phyloP scores from a whole-genome alignment of 139 green algal genomes.

The Chlorella sp. region DNA sequence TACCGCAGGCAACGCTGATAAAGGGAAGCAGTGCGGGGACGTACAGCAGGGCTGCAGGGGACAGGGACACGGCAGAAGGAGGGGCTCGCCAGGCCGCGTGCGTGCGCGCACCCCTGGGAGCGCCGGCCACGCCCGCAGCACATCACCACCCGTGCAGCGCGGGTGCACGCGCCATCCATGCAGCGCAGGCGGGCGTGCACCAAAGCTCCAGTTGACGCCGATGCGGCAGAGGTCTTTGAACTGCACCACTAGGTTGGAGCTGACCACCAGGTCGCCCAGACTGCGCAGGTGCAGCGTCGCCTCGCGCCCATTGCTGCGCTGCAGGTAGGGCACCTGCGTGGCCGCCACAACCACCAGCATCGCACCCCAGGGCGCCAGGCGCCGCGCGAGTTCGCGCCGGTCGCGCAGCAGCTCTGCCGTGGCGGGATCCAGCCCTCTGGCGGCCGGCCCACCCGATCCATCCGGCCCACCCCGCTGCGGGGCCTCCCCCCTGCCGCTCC shows the following conservation, averaged over 20 bases:
- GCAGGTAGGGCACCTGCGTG: conserved; percentile 29
- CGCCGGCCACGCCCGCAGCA: too few relatives aligned
- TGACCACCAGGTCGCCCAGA: conserved; percentile 26
- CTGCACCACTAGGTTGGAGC: conserved; percentile 9
- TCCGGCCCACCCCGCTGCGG: too few relatives aligned
- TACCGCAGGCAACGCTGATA: conserved; percentile 25
- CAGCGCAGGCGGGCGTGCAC: neutral
- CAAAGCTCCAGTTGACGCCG: conserved; percentile 4
- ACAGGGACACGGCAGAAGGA: neutral
- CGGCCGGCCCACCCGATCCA: neutral
- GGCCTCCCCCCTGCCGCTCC: neutral
- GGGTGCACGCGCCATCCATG: neutral
- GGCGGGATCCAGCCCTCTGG: neutral
- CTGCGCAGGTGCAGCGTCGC: conserved; percentile 26
- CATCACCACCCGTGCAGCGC: neutral
- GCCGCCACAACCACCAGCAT: conserved; percentile 42
- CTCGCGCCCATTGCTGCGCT: conserved; percentile 21
- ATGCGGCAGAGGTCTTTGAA: conserved; percentile 18
- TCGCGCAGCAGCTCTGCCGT: conserved; percentile 1
- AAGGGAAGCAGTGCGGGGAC: conserved; percentile 49
- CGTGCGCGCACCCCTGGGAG: too few relatives aligned
- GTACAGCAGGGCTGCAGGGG: conserved; percentile 33
- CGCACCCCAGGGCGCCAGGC: conserved; percentile 39
- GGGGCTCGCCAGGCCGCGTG: neutral
- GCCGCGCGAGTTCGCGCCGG: neutral